Evolutionary conservation across 192 early-diverging fungal species (phyloP).

Genomic region (Cetraspora pellucida): DNA sequence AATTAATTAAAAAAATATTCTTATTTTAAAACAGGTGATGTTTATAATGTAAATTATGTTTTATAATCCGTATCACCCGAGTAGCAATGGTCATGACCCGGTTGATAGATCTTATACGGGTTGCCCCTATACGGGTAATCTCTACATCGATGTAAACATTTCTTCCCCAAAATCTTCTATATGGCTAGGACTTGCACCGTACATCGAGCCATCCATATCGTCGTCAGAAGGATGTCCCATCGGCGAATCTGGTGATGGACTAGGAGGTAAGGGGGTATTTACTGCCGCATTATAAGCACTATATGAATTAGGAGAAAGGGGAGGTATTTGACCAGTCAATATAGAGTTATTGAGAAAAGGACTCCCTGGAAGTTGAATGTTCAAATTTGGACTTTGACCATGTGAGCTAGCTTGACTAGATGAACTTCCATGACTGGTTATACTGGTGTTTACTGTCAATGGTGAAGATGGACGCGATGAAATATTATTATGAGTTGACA

Average conservation of each 20-base stretch:
- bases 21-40: no score
- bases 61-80: no score
- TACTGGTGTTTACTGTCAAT: conserved; percentile 45
- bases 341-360: conserved; percentile 35
- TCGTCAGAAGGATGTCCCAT: conserved; percentile 46
- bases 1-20: no score
- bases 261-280: conserved; percentile 58
- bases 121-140: no score
- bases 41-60: no score
- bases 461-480: conserved; percentile 41
- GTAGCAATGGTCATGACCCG: no score
- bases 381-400: conserved; percentile 41
- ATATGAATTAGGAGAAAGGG: conserved; percentile 47
- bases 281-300: conserved; percentile 53
- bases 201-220: conserved; percentile 52
- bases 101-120: no score
- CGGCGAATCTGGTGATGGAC: conserved; percentile 51
- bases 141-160: not conserved
- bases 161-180: conserved; percentile 22
- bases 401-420: conserved; percentile 41
- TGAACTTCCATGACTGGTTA: conserved; percentile 33
- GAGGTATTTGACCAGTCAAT: conserved; percentile 37
- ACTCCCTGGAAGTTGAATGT: conserved; percentile 40
- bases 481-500: conserved; percentile 18
- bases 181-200: conserved; percentile 44